phyloP scores from a whole-genome alignment of 495 filamentous ascomycete genomes.

The Aspergillus egyptiacus region DNA sequence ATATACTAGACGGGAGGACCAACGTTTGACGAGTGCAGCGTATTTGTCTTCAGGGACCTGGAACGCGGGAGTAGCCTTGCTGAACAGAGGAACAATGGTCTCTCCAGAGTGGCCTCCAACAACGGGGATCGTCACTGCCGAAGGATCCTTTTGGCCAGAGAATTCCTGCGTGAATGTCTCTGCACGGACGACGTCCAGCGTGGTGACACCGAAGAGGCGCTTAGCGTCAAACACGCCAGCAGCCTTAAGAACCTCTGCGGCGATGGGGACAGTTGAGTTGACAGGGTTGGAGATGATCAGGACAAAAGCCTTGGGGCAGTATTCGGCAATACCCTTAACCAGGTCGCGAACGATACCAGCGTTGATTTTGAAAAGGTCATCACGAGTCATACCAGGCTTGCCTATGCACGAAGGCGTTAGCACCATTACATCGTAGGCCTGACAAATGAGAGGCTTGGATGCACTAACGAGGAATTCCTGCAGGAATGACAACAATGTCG shows the following conservation, averaged over 20 bases:
- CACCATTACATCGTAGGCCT: constrained; percentile 2
- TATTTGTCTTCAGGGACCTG: constrained; percentile 81
- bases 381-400: constrained; percentile 98
- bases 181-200: constrained; percentile 94
- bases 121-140: constrained; percentile 78
- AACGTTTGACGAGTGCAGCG: constrained; percentile 79
- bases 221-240: constrained; percentile 88
- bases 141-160: constrained; percentile 72
- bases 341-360: constrained; percentile 88
- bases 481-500: constrained; percentile 93
- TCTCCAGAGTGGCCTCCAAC: constrained; percentile 95
- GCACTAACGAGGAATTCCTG: constrained; percentile 94
- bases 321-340: constrained; percentile 76
- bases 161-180: constrained; percentile 92
- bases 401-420: constrained; percentile 44
- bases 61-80: constrained; percentile 73
- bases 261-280: constrained; percentile 97
- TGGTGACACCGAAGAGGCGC: constrained; percentile 96
- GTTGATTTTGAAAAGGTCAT: constrained; percentile 98
- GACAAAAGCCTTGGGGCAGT: constrained; percentile 83
- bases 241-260: constrained; percentile 89
- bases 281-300: constrained; percentile 98
- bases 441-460: not conserved
- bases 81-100: constrained; percentile 97
- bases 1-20: constrained; percentile 18